Percentiles rank a stretch among this genome's conserved stretches.
Evolutionary conservation across 768 basidiomycete species (phyloP).

Genomic region (Suillus hirtellus): DNA sequence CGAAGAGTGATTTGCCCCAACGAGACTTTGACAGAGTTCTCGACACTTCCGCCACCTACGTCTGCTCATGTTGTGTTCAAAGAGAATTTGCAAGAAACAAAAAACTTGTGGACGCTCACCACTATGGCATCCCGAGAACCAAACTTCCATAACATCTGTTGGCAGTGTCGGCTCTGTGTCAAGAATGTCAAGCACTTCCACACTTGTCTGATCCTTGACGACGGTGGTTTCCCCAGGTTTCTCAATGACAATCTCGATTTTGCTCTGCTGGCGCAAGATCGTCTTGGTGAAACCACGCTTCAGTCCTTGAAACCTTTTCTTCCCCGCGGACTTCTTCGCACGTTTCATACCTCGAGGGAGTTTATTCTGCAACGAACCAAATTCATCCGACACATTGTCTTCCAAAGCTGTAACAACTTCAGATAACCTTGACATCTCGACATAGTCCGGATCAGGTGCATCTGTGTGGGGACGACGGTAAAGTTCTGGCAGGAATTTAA

Average conservation of each 20-base stretch:
- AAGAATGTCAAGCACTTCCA: background rate
- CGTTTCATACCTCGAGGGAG: constrained; percentile 4
- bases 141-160: constrained; percentile 72
- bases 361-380: background rate
- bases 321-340: constrained; percentile 2
- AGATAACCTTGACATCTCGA: constrained; percentile 10
- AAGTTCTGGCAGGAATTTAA: constrained; percentile 62
- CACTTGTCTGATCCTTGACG: constrained; percentile 2
- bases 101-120: constrained; percentile 43
- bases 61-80: constrained; percentile 40
- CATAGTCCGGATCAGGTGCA: constrained; percentile 30
- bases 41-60: constrained; percentile 65
- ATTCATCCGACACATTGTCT: background rate
- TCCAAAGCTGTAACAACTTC: background rate
- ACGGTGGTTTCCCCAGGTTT: background rate
- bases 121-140: constrained; percentile 74
- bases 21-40: constrained; percentile 39
- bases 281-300: background rate
- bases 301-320: background rate
- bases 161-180: background rate
- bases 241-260: background rate
- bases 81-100: background rate
- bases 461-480: constrained; percentile 47
- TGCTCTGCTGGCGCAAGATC: background rate
- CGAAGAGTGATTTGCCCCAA: constrained; percentile 65